Percentiles rank a stretch among this genome's conserved stretches.
Conservation (phyloP, 2,329 filamentous ascomycete species). For the Aspergillus sp. region DNA sequence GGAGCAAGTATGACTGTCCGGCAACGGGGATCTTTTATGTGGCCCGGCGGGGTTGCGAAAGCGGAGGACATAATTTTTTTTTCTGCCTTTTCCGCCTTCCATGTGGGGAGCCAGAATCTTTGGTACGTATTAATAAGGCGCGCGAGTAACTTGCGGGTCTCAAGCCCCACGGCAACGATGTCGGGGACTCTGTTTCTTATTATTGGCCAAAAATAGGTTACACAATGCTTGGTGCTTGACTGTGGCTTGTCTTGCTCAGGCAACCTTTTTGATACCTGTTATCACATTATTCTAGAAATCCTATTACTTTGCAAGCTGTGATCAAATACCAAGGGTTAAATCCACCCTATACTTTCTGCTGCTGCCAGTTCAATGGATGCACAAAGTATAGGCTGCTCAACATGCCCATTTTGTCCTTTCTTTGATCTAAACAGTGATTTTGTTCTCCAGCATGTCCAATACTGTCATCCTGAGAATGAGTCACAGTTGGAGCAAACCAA, state of each 20-base stretch:
- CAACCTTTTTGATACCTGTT: too few relatives aligned
- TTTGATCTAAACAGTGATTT: constrained; percentile 39
- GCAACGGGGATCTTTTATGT: constrained; percentile 24
- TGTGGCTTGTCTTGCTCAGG: neutral
- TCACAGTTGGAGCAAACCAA: constrained; percentile 25
- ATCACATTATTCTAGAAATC: too few relatives aligned
- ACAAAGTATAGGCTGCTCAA: constrained; percentile 15
- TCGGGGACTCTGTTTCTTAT: neutral
- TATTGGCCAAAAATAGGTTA: neutral
- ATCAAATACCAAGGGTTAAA: neutral
- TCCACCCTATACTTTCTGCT: neutral
- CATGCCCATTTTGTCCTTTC: constrained; percentile 49
- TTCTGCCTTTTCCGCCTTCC: constrained; percentile 18
- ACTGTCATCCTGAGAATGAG: constrained; percentile 43
- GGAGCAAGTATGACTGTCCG: constrained; percentile 15
- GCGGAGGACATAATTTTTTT: constrained; percentile 23
- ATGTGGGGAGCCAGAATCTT: constrained; percentile 15
- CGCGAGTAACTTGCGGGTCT: neutral
- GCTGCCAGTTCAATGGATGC: constrained; percentile 19
- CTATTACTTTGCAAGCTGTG: neutral
- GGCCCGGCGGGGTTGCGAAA: constrained; percentile 28
- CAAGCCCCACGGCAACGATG: neutral
- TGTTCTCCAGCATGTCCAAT: constrained; percentile 46
- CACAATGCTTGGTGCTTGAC: neutral
- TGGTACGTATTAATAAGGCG: constrained; percentile 7